Evolutionary conservation across 352 stramenopile species (phyloP), one percentile per base, ranked within the genome.

Genomic region (Pythium rishiriense): DNA sequence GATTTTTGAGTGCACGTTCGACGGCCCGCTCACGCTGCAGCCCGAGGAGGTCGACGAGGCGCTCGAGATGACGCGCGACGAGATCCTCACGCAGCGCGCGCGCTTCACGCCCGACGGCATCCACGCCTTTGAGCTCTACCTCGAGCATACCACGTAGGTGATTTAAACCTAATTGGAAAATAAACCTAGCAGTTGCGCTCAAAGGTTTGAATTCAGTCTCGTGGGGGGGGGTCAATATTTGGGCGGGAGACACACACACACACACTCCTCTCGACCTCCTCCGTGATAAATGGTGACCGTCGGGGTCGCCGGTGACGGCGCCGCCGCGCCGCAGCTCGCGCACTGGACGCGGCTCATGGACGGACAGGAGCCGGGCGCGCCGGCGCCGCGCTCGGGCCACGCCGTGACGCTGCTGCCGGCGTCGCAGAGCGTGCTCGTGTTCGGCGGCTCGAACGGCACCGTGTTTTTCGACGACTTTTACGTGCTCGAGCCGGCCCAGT

Each of bases 41-140:
- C 55, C 63, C 17, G 86, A 95, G 45, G 86, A 95, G 47, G 86
- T 95, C 17, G 83, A 88, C 39, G 81, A 93, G 49, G 85, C 93
- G 48, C 71, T 92, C 10, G 70, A 77, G 28, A 90, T 95, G 83
- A 88, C 69, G 7, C 70, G 69, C 28, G 72, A 85, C 37, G 86
- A 95, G 64, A 91, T 95, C 45, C 62, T 93, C 24, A 19, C 63
- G 35, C 81, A 78, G 28, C 71, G 73, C 21, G 45, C 55, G 42
- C 78, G 91, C 59, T 93, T 95, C 65, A 95, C 86, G 24, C 84
- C 86, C 17, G 84, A 95, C 64, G 84, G 86, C 61, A 88, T 95
- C 53, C 76, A 85, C 52, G 84, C 86, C 2, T 89, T 95, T 14
- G 70, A 92, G 58, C 76, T 85, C 41, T 95, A 93, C 54, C 63